phyloP scores from a whole-genome alignment of 2,329 filamentous ascomycete genomes.

The Beauveria sp. region DNA sequence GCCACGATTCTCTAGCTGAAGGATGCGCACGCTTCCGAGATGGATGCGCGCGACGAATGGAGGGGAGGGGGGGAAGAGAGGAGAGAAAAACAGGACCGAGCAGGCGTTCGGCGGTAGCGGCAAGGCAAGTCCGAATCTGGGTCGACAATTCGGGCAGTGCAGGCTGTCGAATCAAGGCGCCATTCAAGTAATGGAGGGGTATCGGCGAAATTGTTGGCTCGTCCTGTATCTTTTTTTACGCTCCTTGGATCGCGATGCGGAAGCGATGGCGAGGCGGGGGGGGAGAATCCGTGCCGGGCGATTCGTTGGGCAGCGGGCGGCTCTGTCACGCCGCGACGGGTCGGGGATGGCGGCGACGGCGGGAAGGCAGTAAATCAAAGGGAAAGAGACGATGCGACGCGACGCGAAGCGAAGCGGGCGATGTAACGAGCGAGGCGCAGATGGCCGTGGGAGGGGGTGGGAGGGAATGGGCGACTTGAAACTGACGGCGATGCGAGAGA shows the following conservation, averaged over 20 bases:
- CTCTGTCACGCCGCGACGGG: neutral
- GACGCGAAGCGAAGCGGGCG: slow-evolving; percentile 7
- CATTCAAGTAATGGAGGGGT: neutral
- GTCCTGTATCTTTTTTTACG: neutral
- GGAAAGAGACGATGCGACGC: neutral
- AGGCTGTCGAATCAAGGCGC: neutral
- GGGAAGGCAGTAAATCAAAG: neutral
- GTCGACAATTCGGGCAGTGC: neutral
- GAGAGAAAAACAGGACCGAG: neutral
- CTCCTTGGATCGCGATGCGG: neutral
- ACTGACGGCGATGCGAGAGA: slow-evolving; percentile 19
- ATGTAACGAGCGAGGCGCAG: slow-evolving; percentile 10
- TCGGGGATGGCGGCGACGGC: neutral
- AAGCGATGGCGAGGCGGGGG: slow-evolving; percentile 8
- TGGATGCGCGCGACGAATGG: slow-evolving; percentile 6
- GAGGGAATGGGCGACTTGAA: neutral
- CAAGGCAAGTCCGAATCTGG: neutral
- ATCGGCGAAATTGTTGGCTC: neutral
- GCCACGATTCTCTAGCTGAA: slow-evolving; percentile 38
- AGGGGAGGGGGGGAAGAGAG: neutral
- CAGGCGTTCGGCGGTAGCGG: neutral
- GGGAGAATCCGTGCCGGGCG: neutral
- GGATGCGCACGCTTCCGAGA: slow-evolving; percentile 9
- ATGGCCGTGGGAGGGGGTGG: neutral
- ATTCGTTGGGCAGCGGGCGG: slow-evolving; percentile 8